These are phyloP conservation scores for Amaranthus palmeri DNA, from an alignment of 148 eudicot genomes.

Conservation along the genomic window DNA sequence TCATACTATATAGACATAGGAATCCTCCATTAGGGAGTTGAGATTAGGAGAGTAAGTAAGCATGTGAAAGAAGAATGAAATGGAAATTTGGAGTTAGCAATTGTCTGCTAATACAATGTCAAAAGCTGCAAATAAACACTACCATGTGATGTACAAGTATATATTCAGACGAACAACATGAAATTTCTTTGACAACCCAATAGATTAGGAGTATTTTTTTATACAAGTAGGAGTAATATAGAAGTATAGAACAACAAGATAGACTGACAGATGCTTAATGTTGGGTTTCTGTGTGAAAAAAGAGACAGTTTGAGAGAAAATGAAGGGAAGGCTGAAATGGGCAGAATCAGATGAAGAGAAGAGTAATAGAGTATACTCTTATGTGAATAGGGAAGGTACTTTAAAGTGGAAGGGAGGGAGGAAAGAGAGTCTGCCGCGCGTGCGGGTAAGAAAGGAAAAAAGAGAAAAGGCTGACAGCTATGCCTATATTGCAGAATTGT, in stretches of 20 bases:
- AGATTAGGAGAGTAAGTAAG: background rate
- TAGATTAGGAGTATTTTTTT: no score
- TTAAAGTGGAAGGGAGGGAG: background rate
- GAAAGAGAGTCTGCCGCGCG: slow-evolving; percentile 23
- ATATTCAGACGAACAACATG: no score
- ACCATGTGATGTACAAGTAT: slow-evolving; percentile 4
- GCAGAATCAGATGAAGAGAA: background rate
- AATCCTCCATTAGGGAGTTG: background rate
- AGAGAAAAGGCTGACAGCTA: slow-evolving; percentile 24
- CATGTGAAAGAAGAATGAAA: slow-evolving; percentile 14
- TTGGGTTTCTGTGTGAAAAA: slow-evolving; percentile 13
- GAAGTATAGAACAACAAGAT: background rate
- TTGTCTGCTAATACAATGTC: slow-evolving; percentile 28
- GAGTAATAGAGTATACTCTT: background rate
- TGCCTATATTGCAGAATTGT: no score
- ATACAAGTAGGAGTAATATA: no score
- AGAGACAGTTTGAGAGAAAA: slow-evolving; percentile 7
- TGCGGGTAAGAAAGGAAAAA: slow-evolving; percentile 29
- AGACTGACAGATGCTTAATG: slow-evolving; percentile 18
- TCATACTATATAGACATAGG: background rate
- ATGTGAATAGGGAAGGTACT: slow-evolving; percentile 2
- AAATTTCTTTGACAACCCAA: no score
- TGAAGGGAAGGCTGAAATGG: background rate
- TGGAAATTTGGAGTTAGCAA: slow-evolving; percentile 7
- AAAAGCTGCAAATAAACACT: slow-evolving; percentile 24